A percentile compares a stretch with the other conserved stretches of the same genome.
Conservation (phyloP, 768 basidiomycete species). For the Agaricus blazei region DNA sequence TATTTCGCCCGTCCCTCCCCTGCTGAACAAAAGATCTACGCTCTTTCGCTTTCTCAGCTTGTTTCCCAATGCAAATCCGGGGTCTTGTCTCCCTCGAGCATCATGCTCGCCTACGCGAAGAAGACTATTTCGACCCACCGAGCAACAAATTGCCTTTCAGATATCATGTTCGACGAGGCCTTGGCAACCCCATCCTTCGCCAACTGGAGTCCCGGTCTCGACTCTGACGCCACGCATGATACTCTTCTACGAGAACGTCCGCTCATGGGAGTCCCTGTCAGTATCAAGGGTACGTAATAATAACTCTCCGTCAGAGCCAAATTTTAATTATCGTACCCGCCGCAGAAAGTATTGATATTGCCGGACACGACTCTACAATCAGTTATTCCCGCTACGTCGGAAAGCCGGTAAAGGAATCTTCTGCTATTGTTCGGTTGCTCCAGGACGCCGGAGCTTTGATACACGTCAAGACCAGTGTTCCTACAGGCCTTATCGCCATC, state of each 20-base stretch:
- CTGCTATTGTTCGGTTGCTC: conserved; percentile 51
- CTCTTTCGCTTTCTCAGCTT: conserved; percentile 42
- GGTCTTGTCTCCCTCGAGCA: conserved; percentile 30
- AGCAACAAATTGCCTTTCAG: conserved; percentile 64
- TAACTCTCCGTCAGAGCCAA: conserved; percentile 6
- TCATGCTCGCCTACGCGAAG: conserved; percentile 52
- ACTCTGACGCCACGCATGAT: conserved; percentile 22
- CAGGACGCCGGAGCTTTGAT: conserved; percentile 61
- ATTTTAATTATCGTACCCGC: neutral
- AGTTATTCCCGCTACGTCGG: conserved; percentile 51
- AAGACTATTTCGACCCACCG: conserved; percentile 47
- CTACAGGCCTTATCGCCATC: conserved; percentile 49
- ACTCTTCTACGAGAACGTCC: conserved; percentile 30
- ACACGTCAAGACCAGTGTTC: conserved; percentile 60
- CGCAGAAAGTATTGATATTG: conserved; percentile 42
- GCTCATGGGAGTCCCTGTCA: conserved; percentile 64
- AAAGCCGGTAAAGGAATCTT: conserved; percentile 39
- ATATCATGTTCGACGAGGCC: conserved; percentile 52
- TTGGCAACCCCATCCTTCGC: conserved; percentile 31
- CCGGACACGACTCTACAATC: conserved; percentile 56
- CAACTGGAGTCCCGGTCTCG: conserved; percentile 34
- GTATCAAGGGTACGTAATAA: conserved; percentile 49
- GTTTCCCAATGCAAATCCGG: conserved; percentile 41
- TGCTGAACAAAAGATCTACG: conserved; percentile 42
- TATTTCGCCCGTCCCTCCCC: conserved; percentile 37